Evolutionary conservation across 140 eudicot species (phyloP).

Genomic region (Ambrosia hybrid): DNA sequence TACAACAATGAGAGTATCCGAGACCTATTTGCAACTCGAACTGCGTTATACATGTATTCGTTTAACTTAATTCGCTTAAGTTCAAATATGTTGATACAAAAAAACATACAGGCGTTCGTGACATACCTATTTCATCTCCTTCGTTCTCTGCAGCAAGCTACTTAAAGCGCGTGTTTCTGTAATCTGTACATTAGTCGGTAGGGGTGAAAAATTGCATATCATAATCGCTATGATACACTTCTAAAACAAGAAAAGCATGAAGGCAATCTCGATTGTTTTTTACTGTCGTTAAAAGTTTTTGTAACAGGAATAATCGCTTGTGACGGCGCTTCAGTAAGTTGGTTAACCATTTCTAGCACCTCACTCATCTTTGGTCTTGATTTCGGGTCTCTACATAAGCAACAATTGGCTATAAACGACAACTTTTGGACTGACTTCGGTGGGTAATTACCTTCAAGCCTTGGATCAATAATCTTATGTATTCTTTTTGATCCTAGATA

Average conservation of each 20-base stretch:
- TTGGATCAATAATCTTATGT: slow-evolving; percentile 60
- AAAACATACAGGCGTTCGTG: neutral
- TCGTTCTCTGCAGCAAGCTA: slow-evolving; percentile 11
- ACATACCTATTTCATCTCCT: neutral
- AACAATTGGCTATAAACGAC: slow-evolving; percentile 50
- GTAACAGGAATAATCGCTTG: neutral
- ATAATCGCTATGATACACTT: slow-evolving; percentile 7
- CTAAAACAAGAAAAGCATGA: neutral
- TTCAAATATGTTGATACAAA: slow-evolving; percentile 5
- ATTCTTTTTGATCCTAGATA: slow-evolving; percentile 49
- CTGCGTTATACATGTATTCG: neutral
- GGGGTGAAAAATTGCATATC: slow-evolving; percentile 1
- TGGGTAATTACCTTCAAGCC: slow-evolving; percentile 49
- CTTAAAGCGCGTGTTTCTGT: neutral
- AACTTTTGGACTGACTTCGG: slow-evolving; percentile 49
- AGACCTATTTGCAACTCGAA: neutral
- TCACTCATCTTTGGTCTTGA: slow-evolving; percentile 73
- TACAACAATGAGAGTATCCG: neutral
- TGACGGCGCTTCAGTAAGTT: slow-evolving; percentile 28
- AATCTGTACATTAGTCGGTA: neutral
- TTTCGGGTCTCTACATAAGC: slow-evolving; percentile 49
- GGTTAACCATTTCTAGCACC: slow-evolving; percentile 53
- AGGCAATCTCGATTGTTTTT: neutral
- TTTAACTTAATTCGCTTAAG: neutral
- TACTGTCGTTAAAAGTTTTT: neutral